phyloP scores from a whole-genome alignment of 139 green algal genomes.

The Tetradesmus lagerheimii region DNA sequence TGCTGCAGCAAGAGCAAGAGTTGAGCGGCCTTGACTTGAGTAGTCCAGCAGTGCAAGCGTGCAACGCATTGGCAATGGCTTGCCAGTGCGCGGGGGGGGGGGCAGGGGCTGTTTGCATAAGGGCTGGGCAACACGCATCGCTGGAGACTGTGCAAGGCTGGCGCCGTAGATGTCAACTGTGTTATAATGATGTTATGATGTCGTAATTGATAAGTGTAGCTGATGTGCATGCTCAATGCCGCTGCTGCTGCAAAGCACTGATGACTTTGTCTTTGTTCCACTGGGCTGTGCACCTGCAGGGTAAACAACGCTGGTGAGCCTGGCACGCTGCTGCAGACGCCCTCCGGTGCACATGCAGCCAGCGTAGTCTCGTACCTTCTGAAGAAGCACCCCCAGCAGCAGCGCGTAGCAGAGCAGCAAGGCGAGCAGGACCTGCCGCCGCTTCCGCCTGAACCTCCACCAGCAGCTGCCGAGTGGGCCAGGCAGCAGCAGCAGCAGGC shows the following conservation, averaged over 20 bases:
- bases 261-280: background rate
- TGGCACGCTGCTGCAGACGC: slow-evolving; percentile 27
- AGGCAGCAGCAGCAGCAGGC: slow-evolving; percentile 26
- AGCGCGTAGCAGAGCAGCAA: background rate
- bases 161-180: no score
- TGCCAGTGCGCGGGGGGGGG: no score
- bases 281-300: background rate
- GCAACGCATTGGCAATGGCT: background rate
- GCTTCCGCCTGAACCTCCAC: slow-evolving; percentile 31
- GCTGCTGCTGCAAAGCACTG: background rate
- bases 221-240: no score
- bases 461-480: slow-evolving; percentile 25
- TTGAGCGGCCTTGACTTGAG: no score
- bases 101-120: no score
- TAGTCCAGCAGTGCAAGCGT: background rate
- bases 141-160: no score
- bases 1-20: no score
- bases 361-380: background rate
- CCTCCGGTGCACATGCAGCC: background rate
- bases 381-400: slow-evolving; percentile 34
- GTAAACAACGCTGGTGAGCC: slow-evolving; percentile 34
- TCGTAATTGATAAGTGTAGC: no score
- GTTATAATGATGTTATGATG: no score
- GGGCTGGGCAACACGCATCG: no score
- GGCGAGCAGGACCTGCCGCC: slow-evolving; percentile 11